Conservation (phyloP, 495 filamentous ascomycete species). For the Podospora conica region DNA sequence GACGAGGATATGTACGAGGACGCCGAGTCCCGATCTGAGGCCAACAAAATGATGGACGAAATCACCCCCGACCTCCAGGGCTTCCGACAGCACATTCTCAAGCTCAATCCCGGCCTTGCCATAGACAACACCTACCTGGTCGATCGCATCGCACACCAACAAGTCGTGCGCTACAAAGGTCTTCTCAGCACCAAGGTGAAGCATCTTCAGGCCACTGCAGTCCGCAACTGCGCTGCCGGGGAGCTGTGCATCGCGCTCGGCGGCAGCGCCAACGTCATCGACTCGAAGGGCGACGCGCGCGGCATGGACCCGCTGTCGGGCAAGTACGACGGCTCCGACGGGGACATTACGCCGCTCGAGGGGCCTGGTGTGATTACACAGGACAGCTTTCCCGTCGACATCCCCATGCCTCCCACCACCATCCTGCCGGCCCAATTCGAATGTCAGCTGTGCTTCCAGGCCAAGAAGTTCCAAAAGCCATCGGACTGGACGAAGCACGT, state of each 20-base stretch:
- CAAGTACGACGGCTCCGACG: slow-evolving; percentile 52
- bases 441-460: slow-evolving; percentile 83
- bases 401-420: slow-evolving; percentile 74
- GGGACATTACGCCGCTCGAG: slow-evolving; percentile 58
- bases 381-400: slow-evolving; percentile 66
- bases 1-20: slow-evolving; percentile 50
- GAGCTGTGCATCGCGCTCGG: slow-evolving; percentile 59
- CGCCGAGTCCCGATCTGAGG: slow-evolving; percentile 40
- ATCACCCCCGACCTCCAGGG: slow-evolving; percentile 70
- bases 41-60: slow-evolving; percentile 39
- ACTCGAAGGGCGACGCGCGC: slow-evolving; percentile 35
- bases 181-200: slow-evolving; percentile 67
- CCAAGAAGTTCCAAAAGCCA: slow-evolving; percentile 87
- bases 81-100: slow-evolving; percentile 68
- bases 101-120: slow-evolving; percentile 56
- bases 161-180: slow-evolving; percentile 70
- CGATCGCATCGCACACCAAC: slow-evolving; percentile 77
- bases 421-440: slow-evolving; percentile 86
- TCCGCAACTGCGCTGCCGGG: slow-evolving; percentile 52
- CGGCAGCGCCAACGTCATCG: slow-evolving; percentile 44
- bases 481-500: slow-evolving; percentile 99
- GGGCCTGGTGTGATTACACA: slow-evolving; percentile 52
- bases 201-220: slow-evolving; percentile 53
- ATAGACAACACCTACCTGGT: slow-evolving; percentile 54
- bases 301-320: slow-evolving; percentile 35